Conservation (phyloP, 768 basidiomycete genomes). For the Panellus pusillus region DNA sequence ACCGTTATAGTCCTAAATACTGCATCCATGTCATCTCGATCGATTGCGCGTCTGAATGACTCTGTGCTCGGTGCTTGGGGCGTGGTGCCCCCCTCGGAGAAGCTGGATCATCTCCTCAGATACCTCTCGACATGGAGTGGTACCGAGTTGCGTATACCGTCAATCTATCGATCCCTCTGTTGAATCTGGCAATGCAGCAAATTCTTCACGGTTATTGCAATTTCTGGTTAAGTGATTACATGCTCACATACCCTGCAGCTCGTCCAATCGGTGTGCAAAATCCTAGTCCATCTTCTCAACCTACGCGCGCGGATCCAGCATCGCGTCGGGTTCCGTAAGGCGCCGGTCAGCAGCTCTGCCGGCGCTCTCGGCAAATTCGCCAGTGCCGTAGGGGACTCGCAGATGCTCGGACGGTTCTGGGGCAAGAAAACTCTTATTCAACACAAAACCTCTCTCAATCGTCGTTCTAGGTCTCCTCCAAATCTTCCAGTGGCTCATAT, state of each 20-base stretch:
- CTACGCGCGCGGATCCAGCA: slow-evolving; percentile 71
- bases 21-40: not conserved
- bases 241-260: slow-evolving; percentile 43
- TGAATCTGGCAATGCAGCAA: slow-evolving; percentile 48
- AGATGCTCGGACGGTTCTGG: slow-evolving; percentile 78
- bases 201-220: slow-evolving; percentile 60
- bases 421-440: slow-evolving; percentile 47
- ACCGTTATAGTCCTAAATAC: too few species aligned
- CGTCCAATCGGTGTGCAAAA: slow-evolving; percentile 71
- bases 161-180: slow-evolving; percentile 3
- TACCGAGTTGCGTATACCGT: slow-evolving; percentile 67
- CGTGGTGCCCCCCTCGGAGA: slow-evolving; percentile 56
- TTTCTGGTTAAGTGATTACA: not conserved
- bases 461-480: slow-evolving; percentile 62
- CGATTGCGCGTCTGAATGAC: slow-evolving; percentile 54
- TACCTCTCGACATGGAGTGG: slow-evolving; percentile 84
- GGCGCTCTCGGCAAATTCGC: slow-evolving; percentile 54
- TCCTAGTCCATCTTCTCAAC: slow-evolving; percentile 64
- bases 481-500: slow-evolving; percentile 77
- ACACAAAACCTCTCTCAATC: not conserved
- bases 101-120: slow-evolving; percentile 69
- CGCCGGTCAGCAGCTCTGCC: slow-evolving; percentile 56
- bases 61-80: slow-evolving; percentile 63
- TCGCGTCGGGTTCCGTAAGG: slow-evolving; percentile 55
- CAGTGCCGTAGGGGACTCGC: slow-evolving; percentile 60